Conservation (phyloP, 495 filamentous ascomycete species). For the Neurospora terricola region DNA sequence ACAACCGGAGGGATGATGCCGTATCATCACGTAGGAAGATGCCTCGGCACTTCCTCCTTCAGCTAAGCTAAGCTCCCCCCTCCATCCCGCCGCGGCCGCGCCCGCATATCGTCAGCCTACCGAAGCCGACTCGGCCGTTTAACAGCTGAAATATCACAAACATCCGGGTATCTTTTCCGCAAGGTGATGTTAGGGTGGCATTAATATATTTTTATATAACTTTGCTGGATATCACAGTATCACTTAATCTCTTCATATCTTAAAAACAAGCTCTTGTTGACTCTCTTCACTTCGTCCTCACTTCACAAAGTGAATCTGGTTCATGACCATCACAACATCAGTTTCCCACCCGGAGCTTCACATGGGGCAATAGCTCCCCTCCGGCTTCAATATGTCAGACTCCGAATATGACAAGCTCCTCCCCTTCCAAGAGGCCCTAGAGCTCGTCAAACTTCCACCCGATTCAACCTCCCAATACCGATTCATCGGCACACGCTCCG, state of each 20-base stretch:
- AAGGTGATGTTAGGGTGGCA: not conserved
- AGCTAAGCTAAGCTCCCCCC: not conserved
- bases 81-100: slow-evolving; percentile 1
- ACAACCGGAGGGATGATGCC: not conserved
- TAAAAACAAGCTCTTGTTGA: not conserved
- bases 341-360: too few relatives aligned
- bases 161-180: not conserved
- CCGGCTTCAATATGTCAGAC: too few relatives aligned
- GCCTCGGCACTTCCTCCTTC: slow-evolving; percentile 1
- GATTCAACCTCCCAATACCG: slow-evolving; percentile 12
- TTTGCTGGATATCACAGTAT: not conserved
- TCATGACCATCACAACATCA: too few relatives aligned
- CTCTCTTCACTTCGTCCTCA: not conserved
- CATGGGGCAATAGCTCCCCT: too few relatives aligned
- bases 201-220: not conserved
- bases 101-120: not conserved
- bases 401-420: slow-evolving; percentile 13
- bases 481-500: slow-evolving; percentile 28
- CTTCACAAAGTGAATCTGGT: too few relatives aligned
- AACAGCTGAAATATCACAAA: slow-evolving; percentile 2
- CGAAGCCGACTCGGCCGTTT: not conserved
- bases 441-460: slow-evolving; percentile 23
- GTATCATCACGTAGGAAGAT: slow-evolving; percentile 2
- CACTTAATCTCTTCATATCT: not conserved
- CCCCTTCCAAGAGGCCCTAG: slow-evolving; percentile 30